phyloP scores from a whole-genome alignment of 257 asterid genomes.

The Solanum dulcamara region DNA sequence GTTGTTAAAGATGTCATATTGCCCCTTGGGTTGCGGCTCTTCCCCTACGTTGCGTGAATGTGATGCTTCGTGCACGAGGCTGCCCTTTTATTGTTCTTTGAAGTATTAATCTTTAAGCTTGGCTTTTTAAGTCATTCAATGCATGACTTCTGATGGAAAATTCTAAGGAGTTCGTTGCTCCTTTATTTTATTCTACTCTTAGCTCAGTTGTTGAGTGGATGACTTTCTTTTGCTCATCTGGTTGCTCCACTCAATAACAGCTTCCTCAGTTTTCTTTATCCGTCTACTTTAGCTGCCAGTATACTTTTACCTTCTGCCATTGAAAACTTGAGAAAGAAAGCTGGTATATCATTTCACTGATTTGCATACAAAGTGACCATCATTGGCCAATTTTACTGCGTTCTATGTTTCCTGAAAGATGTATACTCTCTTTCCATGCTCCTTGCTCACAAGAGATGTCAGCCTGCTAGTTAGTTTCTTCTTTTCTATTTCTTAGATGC shows the following conservation, averaged over 20 bases:
- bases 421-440: background rate
- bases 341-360: background rate
- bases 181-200: background rate
- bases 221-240: background rate
- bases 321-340: background rate
- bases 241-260: background rate
- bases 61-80: background rate
- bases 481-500: background rate
- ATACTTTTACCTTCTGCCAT: background rate
- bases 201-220: background rate
- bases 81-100: background rate
- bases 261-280: background rate
- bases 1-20: background rate
- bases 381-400: background rate
- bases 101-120: background rate
- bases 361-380: background rate
- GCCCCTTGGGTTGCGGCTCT: background rate
- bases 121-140: background rate
- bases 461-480: background rate
- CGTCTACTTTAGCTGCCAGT: background rate
- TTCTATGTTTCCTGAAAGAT: background rate
- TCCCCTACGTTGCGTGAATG: background rate
- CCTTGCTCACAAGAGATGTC: background rate
- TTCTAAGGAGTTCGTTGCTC: background rate
- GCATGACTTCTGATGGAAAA: background rate